phyloP scores from a whole-genome alignment of 2,329 filamentous ascomycete species.

The Sarocladium brachiariae region DNA sequence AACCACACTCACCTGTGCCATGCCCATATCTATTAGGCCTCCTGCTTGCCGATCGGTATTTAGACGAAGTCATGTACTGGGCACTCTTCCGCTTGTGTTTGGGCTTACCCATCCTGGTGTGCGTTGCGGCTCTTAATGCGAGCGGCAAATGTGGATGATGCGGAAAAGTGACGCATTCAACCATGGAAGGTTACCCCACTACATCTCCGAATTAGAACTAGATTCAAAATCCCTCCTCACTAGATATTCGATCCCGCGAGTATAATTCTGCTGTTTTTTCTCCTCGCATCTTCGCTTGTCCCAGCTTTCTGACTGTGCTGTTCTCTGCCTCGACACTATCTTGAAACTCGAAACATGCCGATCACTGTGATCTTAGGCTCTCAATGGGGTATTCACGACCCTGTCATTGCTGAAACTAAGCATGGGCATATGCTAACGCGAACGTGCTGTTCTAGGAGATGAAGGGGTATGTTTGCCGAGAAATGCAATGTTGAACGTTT shows the following conservation, averaged over 20 bases:
- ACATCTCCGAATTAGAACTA: neutral
- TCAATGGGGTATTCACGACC: slow-evolving; percentile 10
- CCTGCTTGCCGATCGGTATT: neutral
- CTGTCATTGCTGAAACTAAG: neutral
- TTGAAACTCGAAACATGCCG: slow-evolving; percentile 7
- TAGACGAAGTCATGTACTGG: neutral
- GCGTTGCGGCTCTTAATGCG: neutral
- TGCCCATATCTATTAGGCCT: too few relatives aligned
- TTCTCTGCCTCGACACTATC: neutral
- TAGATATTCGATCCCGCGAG: neutral
- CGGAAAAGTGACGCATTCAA: neutral
- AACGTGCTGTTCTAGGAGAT: slow-evolving; percentile 9
- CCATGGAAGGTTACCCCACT: neutral
- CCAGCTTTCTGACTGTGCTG: neutral
- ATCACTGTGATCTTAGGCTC: slow-evolving; percentile 11
- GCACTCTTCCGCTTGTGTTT: neutral
- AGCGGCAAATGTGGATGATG: neutral
- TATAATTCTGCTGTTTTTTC: neutral
- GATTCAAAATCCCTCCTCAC: neutral
- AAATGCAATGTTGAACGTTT: neutral
- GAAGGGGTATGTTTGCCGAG: slow-evolving; percentile 11
- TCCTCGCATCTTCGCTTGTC: neutral
- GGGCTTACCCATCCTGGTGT: neutral
- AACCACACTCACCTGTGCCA: too few relatives aligned
- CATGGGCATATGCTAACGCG: slow-evolving; percentile 4